phyloP scores from a whole-genome alignment of 345 rosid genomes.

The Hibiscus syriacus region DNA sequence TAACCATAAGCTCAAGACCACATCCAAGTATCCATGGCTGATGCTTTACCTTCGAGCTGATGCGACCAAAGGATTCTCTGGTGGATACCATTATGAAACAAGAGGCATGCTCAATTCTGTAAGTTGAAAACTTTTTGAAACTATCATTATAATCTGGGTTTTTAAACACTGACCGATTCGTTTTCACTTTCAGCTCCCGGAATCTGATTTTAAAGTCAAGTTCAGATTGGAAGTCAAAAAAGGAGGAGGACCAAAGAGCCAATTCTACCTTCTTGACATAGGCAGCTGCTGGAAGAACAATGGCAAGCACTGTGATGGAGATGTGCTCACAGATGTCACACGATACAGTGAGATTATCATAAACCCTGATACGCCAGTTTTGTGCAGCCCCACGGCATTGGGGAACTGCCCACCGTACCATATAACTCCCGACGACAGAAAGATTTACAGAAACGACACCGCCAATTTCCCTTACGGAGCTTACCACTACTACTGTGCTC shows the following conservation, averaged over 20 bases:
- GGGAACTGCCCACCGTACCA: slow-evolving; percentile 56
- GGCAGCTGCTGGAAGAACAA: slow-evolving; percentile 89
- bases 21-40: slow-evolving; percentile 75
- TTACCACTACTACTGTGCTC: slow-evolving; percentile 66
- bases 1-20: slow-evolving; percentile 59
- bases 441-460: slow-evolving; percentile 42
- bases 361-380: slow-evolving; percentile 39
- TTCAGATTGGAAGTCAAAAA: slow-evolving; percentile 45
- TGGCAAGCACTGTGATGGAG: slow-evolving; percentile 62
- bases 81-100: slow-evolving; percentile 65
- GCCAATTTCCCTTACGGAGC: slow-evolving; percentile 50
- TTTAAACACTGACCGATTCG: not conserved
- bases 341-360: slow-evolving; percentile 72
- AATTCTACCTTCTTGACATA: slow-evolving; percentile 72
- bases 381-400: slow-evolving; percentile 41
- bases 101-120: slow-evolving; percentile 79
- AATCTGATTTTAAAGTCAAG: slow-evolving; percentile 60
- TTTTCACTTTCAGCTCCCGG: slow-evolving; percentile 49
- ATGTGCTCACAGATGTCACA: slow-evolving; percentile 59
- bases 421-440: slow-evolving; percentile 35
- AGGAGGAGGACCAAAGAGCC: slow-evolving; percentile 80
- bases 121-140: slow-evolving; percentile 16
- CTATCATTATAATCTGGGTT: too few species aligned
- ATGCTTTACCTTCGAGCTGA: slow-evolving; percentile 91
- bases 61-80: slow-evolving; percentile 68